phyloP scores from a whole-genome alignment of 2,329 filamentous ascomycete genomes.

The Akanthomyces muscarius region DNA sequence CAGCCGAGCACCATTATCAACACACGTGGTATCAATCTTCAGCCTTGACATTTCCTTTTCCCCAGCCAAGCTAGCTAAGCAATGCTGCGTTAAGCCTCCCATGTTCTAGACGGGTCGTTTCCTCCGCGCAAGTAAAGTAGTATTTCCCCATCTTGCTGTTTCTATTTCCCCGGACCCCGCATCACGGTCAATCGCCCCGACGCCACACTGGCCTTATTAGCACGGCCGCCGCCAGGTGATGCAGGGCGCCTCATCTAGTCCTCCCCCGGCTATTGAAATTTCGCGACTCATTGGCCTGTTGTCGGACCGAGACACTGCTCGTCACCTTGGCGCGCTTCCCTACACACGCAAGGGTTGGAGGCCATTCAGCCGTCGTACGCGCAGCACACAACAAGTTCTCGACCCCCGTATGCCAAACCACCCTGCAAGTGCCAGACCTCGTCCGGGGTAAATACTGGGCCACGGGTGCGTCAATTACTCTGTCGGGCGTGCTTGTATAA shows the following conservation, averaged over 20 bases:
- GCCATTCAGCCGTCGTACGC: too few relatives aligned
- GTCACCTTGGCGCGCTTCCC: background rate
- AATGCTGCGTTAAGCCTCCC: too few relatives aligned
- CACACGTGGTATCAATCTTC: too few relatives aligned
- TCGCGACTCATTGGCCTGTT: background rate
- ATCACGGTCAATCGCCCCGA: background rate
- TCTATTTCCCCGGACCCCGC: slow-evolving; percentile 3
- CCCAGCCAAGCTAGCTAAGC: too few relatives aligned
- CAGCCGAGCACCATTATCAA: background rate
- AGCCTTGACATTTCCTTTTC: too few relatives aligned
- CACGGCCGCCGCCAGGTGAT: too few relatives aligned
- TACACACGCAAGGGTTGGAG: background rate
- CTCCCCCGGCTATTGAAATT: background rate
- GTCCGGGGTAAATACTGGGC: background rate
- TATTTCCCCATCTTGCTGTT: background rate
- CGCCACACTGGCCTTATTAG: background rate
- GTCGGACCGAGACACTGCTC: background rate
- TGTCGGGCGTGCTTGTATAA: background rate
- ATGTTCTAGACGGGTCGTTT: background rate
- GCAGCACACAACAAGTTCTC: background rate
- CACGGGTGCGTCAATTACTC: background rate
- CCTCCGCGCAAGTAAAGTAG: background rate
- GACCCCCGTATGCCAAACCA: background rate
- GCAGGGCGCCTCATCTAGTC: background rate
- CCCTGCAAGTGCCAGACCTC: background rate